Evolutionary conservation across 768 basidiomycete species (phyloP).

Genomic region (Boletus tylopilopsis): DNA sequence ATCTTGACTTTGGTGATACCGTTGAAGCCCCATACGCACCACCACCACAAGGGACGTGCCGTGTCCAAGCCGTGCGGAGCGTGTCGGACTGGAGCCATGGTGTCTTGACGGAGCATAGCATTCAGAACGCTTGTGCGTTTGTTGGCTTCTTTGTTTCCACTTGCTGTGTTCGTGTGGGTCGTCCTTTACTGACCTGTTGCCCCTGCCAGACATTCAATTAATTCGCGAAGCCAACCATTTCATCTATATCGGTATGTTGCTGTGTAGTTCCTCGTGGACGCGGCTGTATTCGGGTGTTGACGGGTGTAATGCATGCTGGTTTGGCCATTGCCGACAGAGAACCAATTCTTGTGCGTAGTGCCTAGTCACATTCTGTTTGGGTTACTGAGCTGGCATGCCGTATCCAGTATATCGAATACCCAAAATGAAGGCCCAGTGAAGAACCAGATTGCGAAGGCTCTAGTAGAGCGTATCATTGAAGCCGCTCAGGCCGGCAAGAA

Average conservation of each 20-base stretch:
- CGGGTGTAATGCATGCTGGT: conserved; percentile 12
- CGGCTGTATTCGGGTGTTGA: conserved; percentile 3
- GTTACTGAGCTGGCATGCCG: conserved; percentile 5
- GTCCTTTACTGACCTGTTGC: not conserved
- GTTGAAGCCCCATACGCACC: conserved; percentile 40
- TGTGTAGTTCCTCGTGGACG: not conserved
- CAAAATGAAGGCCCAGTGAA: conserved; percentile 58
- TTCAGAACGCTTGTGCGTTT: conserved; percentile 86
- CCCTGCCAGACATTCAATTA: conserved; percentile 58
- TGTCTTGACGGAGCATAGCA: conserved; percentile 83
- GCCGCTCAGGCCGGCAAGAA: conserved; percentile 67
- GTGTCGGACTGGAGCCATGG: conserved; percentile 95
- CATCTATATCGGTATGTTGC: conserved; percentile 83
- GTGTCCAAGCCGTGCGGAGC: conserved; percentile 80
- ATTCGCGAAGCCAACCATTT: conserved; percentile 84
- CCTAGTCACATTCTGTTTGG: not conserved
- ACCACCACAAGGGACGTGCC: conserved; percentile 49
- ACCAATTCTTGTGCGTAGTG: conserved; percentile 78
- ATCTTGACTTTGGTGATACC: conserved; percentile 39
- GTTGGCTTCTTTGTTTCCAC: not conserved
- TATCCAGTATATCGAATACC: conserved; percentile 71
- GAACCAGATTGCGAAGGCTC: conserved; percentile 80
- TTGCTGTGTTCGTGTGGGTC: not conserved
- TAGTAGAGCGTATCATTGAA: conserved; percentile 81
- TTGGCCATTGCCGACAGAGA: conserved; percentile 41